Evolutionary conservation across 2,329 filamentous ascomycete species (phyloP).

Genomic region (Botrytis pseudocinerea): DNA sequence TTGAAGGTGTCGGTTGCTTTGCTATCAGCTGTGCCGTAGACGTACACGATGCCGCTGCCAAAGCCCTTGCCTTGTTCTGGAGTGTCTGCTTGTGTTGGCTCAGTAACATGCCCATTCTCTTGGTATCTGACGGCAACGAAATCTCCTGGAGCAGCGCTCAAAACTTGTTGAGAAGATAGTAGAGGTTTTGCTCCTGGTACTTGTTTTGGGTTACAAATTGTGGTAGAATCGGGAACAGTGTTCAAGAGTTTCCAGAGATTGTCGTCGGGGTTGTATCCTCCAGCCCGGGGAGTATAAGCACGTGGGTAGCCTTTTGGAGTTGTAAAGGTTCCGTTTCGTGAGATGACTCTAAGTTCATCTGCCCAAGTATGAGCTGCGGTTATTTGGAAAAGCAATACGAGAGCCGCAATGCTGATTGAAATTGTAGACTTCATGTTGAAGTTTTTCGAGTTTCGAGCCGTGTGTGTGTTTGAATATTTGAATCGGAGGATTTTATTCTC

Average conservation of each 20-base stretch:
- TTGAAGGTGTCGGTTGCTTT: conserved; percentile 53
- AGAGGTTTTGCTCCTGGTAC: not conserved
- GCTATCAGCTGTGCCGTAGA: conserved; percentile 68
- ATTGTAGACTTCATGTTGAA: conserved; percentile 21
- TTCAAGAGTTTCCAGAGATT: conserved; percentile 8
- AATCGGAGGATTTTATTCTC: conserved; percentile 19
- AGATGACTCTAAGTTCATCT: conserved; percentile 71
- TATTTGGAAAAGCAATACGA: conserved; percentile 29
- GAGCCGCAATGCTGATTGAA: conserved; percentile 24
- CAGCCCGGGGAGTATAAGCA: conserved; percentile 59
- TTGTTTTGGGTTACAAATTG: conserved; percentile 8
- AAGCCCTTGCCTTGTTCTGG: conserved; percentile 50
- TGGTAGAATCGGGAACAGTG: not conserved
- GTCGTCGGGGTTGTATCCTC: not conserved
- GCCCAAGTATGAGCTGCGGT: conserved; percentile 63
- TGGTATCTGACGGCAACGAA: conserved; percentile 66
- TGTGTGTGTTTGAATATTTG: conserved; percentile 7
- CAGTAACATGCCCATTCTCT: conserved; percentile 75
- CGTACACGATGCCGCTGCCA: conserved; percentile 70
- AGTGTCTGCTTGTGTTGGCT: conserved; percentile 49
- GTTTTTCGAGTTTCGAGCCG: conserved; percentile 19
- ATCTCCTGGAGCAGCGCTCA: conserved; percentile 57
- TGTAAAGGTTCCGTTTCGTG: conserved; percentile 70
- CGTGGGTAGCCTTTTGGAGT: conserved; percentile 74
- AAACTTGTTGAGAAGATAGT: conserved; percentile 22